These are phyloP conservation scores for Ascoidea rubescens DNA, from an alignment of 805 yeast species.

Conservation along the genomic window DNA sequence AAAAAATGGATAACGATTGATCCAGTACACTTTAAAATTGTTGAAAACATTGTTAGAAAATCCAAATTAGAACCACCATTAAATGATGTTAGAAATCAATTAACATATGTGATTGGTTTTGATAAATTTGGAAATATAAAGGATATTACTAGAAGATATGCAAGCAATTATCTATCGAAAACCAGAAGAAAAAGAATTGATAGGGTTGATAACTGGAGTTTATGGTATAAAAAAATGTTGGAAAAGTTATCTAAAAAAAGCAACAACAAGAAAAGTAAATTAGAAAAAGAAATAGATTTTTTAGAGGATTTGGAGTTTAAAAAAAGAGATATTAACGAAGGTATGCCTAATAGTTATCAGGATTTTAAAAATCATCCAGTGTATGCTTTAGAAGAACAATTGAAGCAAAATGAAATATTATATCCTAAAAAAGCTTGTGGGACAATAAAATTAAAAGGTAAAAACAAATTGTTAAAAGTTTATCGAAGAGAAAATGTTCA, in stretches of 20 bases:
- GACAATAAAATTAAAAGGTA: conserved; percentile 36
- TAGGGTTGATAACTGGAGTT: conserved; percentile 35
- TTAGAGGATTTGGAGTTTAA: conserved; percentile 49
- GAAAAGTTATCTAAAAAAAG: conserved; percentile 15
- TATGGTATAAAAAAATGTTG: conserved; percentile 47
- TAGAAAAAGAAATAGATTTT: conserved; percentile 25
- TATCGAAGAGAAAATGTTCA: conserved; percentile 56
- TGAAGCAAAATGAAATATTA: conserved; percentile 59
- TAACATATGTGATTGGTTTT: conserved; percentile 68
- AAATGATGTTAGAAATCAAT: conserved; percentile 38
- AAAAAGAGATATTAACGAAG: conserved; percentile 56
- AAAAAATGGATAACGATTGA: conserved; percentile 79
- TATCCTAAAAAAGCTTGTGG: conserved; percentile 66
- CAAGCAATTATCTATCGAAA: conserved; percentile 56
- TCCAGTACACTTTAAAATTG: conserved; percentile 48
- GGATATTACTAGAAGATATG: conserved; percentile 81
- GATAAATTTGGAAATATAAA: conserved; percentile 50
- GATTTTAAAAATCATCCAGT: conserved; percentile 83
- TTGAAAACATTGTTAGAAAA: conserved; percentile 46
- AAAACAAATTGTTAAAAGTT: conserved; percentile 38
- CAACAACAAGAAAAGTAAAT: conserved; percentile 9
- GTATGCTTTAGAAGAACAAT: conserved; percentile 66
- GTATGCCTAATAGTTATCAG: conserved; percentile 72
- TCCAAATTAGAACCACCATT: conserved; percentile 64
- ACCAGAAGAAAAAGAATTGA: conserved; percentile 63